Evolutionary conservation across 768 basidiomycete species (phyloP).

Genomic region (Psilocybe sp.): DNA sequence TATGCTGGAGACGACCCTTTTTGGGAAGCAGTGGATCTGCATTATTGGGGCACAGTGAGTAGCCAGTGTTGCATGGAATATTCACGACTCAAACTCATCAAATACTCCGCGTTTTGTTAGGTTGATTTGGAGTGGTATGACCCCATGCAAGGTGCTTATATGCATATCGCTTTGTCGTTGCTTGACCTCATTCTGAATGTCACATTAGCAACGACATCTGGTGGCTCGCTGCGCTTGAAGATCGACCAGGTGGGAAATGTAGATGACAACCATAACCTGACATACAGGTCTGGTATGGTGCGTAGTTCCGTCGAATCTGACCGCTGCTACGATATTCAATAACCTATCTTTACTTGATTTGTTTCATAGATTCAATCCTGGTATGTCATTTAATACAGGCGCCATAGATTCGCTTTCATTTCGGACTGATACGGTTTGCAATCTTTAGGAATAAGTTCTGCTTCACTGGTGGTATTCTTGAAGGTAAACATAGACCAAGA

Average conservation of each 20-base stretch:
- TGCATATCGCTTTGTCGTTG: not conserved
- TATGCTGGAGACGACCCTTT: slow-evolving; percentile 70
- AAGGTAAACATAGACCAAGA: slow-evolving; percentile 24
- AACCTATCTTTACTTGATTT: not conserved
- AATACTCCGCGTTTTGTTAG: slow-evolving; percentile 9
- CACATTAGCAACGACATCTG: slow-evolving; percentile 54
- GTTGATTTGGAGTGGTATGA: slow-evolving; percentile 82
- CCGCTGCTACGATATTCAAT: not conserved
- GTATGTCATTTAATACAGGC: slow-evolving; percentile 12
- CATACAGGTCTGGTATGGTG: slow-evolving; percentile 57
- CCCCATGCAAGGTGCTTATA: slow-evolving; percentile 41
- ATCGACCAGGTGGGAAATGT: slow-evolving; percentile 46
- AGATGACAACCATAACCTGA: slow-evolving; percentile 57
- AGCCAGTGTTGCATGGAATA: not conserved
- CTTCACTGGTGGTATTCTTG: slow-evolving; percentile 77
- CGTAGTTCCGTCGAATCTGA: slow-evolving; percentile 16
- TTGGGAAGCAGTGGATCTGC: slow-evolving; percentile 57
- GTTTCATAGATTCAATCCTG: slow-evolving; percentile 30
- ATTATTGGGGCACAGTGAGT: slow-evolving; percentile 66
- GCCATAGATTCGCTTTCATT: not conserved
- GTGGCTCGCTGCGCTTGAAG: slow-evolving; percentile 70
- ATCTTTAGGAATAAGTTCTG: slow-evolving; percentile 55
- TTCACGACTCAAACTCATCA: not conserved
- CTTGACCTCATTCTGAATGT: not conserved
- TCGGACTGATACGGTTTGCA: not conserved